These are phyloP conservation scores for Gaertneriomyces sp. DNA, from an alignment of 192 early-diverging fungal species.

Conservation along the genomic window DNA sequence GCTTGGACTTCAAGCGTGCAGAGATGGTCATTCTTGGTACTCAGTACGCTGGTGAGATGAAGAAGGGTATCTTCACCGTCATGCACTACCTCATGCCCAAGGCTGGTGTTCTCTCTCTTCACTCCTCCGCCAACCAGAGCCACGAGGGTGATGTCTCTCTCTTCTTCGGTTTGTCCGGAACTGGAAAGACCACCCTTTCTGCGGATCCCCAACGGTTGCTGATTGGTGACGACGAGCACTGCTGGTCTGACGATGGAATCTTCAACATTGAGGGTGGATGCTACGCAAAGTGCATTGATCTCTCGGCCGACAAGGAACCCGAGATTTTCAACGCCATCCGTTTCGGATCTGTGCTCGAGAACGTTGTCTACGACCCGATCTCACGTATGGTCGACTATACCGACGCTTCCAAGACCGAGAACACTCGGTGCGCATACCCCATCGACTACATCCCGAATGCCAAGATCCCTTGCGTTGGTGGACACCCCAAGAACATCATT, in stretches of 20 bases:
- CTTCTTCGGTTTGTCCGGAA: conserved; percentile 98
- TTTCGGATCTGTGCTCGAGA: conserved; percentile 91
- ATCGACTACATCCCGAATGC: conserved; percentile 89
- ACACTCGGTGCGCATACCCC: conserved; percentile 95
- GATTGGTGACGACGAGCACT: conserved; percentile 99
- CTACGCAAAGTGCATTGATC: conserved; percentile 96
- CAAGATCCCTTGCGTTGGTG: conserved; percentile 86
- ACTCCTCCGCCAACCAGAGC: conserved; percentile 95
- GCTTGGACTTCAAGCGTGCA: conserved; percentile 84
- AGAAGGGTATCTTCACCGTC: conserved; percentile 95
- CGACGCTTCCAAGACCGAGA: conserved; percentile 81
- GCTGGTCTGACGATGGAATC: conserved; percentile 94
- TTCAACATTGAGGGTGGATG: conserved; percentile 99
- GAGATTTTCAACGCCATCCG: conserved; percentile 97
- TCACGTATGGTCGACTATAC: conserved; percentile 78
- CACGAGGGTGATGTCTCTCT: conserved; percentile 85
- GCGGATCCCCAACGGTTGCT: conserved; percentile 88
- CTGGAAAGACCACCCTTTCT: conserved; percentile 96
- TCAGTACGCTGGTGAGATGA: conserved; percentile 99
- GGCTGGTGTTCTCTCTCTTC: conserved; percentile 79
- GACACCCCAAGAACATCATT: conserved; percentile 93
- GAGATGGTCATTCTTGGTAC: conserved; percentile 99
- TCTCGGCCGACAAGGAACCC: conserved; percentile 95
- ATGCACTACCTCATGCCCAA: conserved; percentile 99
- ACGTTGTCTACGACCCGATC: conserved; percentile 78